Conservation (phyloP, 305 asterid species). For the Fraxinus paxiana region DNA sequence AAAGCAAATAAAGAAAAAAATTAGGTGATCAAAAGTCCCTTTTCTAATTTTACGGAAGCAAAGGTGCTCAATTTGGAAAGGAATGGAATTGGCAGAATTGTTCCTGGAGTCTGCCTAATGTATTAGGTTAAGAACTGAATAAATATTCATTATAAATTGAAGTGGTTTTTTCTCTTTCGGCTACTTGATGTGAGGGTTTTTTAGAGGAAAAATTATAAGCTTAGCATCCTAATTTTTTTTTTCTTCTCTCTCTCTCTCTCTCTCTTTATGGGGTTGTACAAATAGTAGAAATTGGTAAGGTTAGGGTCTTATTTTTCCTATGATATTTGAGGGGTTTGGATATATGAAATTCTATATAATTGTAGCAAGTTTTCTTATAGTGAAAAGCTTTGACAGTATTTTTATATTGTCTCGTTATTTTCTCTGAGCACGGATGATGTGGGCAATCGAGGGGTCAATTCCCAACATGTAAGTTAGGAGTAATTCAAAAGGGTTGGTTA, state of each 20-base stretch:
- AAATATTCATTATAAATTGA: too few relatives aligned
- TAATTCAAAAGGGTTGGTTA: background rate
- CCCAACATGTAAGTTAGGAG: background rate
- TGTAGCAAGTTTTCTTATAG: background rate
- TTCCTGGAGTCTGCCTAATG: background rate
- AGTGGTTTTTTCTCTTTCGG: background rate
- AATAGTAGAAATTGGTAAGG: background rate
- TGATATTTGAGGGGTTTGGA: background rate
- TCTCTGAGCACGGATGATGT: background rate
- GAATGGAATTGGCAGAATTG: background rate
- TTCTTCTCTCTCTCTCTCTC: background rate
- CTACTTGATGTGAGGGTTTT: background rate
- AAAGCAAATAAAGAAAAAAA: background rate
- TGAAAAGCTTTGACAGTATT: too few relatives aligned
- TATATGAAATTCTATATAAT: background rate
- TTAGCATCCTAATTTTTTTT: background rate
- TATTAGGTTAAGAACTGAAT: background rate
- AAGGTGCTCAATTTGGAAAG: background rate
- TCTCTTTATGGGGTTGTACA: background rate
- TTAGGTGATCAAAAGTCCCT: background rate
- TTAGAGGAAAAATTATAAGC: background rate
- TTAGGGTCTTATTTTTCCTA: background rate
- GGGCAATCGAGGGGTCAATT: background rate
- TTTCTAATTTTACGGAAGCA: background rate
- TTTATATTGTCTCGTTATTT: background rate